Evolutionary conservation across 2,329 filamentous ascomycete genomes (phyloP).

Genomic region (Trichoderma asperellum): DNA sequence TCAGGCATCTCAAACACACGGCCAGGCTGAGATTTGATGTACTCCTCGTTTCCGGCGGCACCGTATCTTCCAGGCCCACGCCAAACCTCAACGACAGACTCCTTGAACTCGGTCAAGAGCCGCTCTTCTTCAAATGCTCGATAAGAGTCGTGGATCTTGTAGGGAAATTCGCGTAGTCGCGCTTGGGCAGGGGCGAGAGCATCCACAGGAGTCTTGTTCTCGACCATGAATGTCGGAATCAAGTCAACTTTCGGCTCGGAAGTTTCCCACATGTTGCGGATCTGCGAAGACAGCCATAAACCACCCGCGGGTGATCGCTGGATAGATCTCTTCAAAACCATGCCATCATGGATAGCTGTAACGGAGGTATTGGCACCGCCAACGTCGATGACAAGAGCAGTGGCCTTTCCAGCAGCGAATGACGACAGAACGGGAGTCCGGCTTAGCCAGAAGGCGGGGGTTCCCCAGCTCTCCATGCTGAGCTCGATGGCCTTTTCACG

Average conservation of each 20-base stretch:
- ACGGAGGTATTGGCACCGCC: slow-evolving; percentile 88
- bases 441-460: slow-evolving; percentile 91
- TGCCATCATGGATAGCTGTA: slow-evolving; percentile 89
- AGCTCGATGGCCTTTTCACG: slow-evolving; percentile 95
- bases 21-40: slow-evolving; percentile 71
- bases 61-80: slow-evolving; percentile 72
- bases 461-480: slow-evolving; percentile 95
- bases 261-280: slow-evolving; percentile 76
- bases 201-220: slow-evolving; percentile 86
- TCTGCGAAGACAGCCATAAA: slow-evolving; percentile 86
- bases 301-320: slow-evolving; percentile 85
- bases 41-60: slow-evolving; percentile 73
- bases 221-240: slow-evolving; percentile 83
- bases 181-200: slow-evolving; percentile 79
- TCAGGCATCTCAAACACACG: slow-evolving; percentile 97
- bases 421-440: slow-evolving; percentile 87
- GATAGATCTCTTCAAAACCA: slow-evolving; percentile 88
- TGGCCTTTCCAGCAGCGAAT: slow-evolving; percentile 91
- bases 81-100: slow-evolving; percentile 95
- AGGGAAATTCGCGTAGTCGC: slow-evolving; percentile 70
- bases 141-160: slow-evolving; percentile 70
- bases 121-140: slow-evolving; percentile 87
- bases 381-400: slow-evolving; percentile 88
- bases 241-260: slow-evolving; percentile 72
- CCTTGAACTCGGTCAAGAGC: slow-evolving; percentile 94